A percentile compares a stretch with the other conserved stretches of the same genome.
Conservation (phyloP, 192 early-diverging fungal genomes). For the Linnemannia zychae region DNA sequence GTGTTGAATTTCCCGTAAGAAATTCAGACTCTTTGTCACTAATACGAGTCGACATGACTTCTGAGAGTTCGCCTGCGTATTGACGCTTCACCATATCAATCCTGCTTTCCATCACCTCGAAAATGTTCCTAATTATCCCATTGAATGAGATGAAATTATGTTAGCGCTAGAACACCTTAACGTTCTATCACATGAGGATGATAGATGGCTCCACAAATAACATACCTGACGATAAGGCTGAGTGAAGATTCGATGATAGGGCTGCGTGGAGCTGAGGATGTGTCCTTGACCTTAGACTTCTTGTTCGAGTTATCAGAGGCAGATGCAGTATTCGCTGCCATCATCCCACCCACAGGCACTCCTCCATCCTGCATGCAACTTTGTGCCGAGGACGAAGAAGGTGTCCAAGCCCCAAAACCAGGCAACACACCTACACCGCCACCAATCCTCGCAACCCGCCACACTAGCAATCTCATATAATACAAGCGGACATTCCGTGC, state of each 20-base stretch:
- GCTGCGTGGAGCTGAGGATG: slow-evolving; percentile 1
- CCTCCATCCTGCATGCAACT: background rate
- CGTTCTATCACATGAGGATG: background rate
- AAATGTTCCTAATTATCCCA: slow-evolving; percentile 35
- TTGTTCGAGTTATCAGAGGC: slow-evolving; percentile 2
- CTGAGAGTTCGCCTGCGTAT: slow-evolving; percentile 41
- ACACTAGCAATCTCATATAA: slow-evolving; percentile 62
- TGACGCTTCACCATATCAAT: slow-evolving; percentile 54
- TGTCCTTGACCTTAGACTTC: slow-evolving; percentile 31
- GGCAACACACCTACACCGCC: slow-evolving; percentile 49
- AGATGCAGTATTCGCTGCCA: slow-evolving; percentile 9
- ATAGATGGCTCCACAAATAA: background rate
- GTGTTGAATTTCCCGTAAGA: slow-evolving; percentile 13
- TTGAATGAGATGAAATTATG: background rate
- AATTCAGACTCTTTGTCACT: slow-evolving; percentile 35
- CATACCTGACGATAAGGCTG: slow-evolving; percentile 39
- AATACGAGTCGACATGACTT: slow-evolving; percentile 17
- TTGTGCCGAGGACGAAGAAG: background rate
- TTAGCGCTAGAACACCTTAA: background rate
- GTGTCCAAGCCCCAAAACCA: slow-evolving; percentile 37
- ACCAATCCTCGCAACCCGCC: slow-evolving; percentile 59
- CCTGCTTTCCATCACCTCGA: slow-evolving; percentile 54
- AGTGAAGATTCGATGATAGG: slow-evolving; percentile 26
- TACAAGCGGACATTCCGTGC: slow-evolving; percentile 63
- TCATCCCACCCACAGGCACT: slow-evolving; percentile 25